phyloP scores from a whole-genome alignment of 2,329 filamentous ascomycete species.

The Aspergillus pseudoterreus region DNA sequence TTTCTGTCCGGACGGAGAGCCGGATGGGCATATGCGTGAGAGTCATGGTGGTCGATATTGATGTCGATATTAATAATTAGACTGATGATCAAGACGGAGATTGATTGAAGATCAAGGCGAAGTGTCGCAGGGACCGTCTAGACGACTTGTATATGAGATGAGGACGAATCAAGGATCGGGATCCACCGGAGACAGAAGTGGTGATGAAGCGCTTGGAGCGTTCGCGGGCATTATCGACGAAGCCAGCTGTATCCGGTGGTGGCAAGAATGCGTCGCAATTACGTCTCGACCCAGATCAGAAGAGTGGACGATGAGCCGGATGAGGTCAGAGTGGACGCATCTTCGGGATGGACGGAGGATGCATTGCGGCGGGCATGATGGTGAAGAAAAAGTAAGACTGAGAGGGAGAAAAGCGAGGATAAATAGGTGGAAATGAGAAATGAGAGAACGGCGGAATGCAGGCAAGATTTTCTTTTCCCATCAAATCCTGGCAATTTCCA shows the following conservation, averaged over 20 bases:
- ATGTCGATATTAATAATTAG: background rate
- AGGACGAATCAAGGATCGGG: background rate
- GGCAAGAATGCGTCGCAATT: slow-evolving; percentile 1
- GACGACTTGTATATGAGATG: background rate
- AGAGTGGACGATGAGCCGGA: too few species aligned
- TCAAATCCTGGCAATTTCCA: too few species aligned
- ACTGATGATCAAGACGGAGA: too few species aligned
- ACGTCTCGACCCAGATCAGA: slow-evolving; percentile 1
- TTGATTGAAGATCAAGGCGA: too few species aligned
- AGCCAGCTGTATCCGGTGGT: slow-evolving; percentile 4
- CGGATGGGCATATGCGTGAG: slow-evolving; percentile 16
- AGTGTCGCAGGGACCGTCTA: too few species aligned
- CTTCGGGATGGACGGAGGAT: slow-evolving; percentile 1
- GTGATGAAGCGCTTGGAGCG: background rate
- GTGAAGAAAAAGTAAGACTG: background rate
- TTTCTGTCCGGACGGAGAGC: slow-evolving; percentile 25
- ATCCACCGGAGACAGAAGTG: background rate
- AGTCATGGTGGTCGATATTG: too few species aligned
- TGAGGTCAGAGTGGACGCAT: slow-evolving; percentile 2
- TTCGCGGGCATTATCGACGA: background rate
- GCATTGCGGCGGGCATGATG: background rate
- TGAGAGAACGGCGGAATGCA: background rate
- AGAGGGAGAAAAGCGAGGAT: slow-evolving; percentile 1
- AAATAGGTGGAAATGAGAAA: background rate
- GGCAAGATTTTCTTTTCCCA: too few species aligned